Evolutionary conservation across 176 grass and related monocot species (phyloP).

Genomic region (Stipa capillata): DNA sequence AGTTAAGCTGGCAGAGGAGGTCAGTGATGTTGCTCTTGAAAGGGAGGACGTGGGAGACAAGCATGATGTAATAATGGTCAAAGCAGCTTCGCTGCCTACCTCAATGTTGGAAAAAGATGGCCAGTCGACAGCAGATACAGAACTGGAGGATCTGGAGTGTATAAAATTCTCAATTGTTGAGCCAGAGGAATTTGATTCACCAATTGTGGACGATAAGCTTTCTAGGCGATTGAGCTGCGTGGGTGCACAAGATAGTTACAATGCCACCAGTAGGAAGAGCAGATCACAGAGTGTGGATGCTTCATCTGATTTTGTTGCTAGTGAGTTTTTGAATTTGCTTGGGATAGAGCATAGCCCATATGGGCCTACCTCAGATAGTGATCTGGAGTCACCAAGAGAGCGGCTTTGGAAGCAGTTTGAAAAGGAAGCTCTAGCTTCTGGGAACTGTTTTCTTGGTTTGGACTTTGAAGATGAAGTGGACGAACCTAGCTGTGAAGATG

Average conservation of each 20-base stretch:
- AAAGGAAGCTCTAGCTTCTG: conserved; percentile 71
- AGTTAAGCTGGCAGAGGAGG: conserved; percentile 12
- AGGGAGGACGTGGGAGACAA: background rate
- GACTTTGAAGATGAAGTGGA: conserved; percentile 37
- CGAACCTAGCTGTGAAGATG: conserved; percentile 31
- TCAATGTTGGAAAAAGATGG: conserved; percentile 2
- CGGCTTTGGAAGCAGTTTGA: conserved; percentile 83
- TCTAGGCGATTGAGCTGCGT: conserved; percentile 38
- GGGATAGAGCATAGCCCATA: conserved; percentile 65
- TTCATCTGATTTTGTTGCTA: conserved; percentile 61
- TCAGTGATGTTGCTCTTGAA: background rate
- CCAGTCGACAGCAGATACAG: conserved; percentile 19
- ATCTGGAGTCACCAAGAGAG: conserved; percentile 74
- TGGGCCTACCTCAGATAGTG: conserved; percentile 55
- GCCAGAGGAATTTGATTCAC: conserved; percentile 47
- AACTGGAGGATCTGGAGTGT: conserved; percentile 42
- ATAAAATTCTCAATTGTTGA: conserved; percentile 44
- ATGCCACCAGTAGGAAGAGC: conserved; percentile 33
- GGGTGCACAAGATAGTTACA: conserved; percentile 29
- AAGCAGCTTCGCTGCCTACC: no score
- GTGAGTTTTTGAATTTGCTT: conserved; percentile 85
- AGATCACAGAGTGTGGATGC: conserved; percentile 67
- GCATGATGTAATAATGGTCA: background rate
- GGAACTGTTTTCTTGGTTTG: conserved; percentile 54
- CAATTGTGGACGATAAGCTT: conserved; percentile 30